Evolutionary conservation across 2,329 filamentous ascomycete genomes (phyloP), one percentile per base, ranked within the genome.

Genomic region (Ascochyta pisi): DNA sequence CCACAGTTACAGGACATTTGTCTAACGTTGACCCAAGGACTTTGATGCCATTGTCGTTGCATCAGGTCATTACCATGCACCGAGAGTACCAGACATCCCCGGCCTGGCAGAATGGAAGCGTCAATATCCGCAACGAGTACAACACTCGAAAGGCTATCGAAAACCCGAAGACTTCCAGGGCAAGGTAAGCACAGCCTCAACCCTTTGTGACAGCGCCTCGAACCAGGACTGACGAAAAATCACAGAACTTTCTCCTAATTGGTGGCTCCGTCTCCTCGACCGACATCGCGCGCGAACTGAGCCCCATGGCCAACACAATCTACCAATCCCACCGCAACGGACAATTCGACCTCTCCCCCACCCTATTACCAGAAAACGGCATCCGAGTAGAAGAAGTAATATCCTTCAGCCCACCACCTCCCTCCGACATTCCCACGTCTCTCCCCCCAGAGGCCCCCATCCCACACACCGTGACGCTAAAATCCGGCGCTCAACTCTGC

Each of bases 321-420:
- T 83, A 80, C 58, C 83, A 84, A 62, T 87, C 83, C 58, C 84
- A 85, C 1, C 79, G 88, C 23, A 82, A 83, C 24, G 87, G 88
- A 3, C 73, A 76, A 0, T 89, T 86, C 54, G 87, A 90, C 66
- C 70, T 87, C 0, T 80, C 84, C 0, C 71, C 78, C 0, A 77
- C 67, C 1, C 65, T 87, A 16, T 76, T 90, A 0, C 87, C 87
- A 0, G 68, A 76, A 0, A 84, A 82, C 9, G 81, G 79, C 0
- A 74, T 79, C 1, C 78, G 86, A 9, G 76, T 90, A 0, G 79
- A 78, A 0, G 82, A 83, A 12, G 77, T 88, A 0, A 68, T 73
- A 0, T 73, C 75, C 0, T 88, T 84, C 50, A 23, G 19, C 19
- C 19, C 19, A 19, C 19, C 19, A 19, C 19, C 19, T 3, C 19